These are phyloP conservation scores for Fagus crenata DNA, from an alignment of 306 rosid genomes.

Conservation along the genomic window DNA sequence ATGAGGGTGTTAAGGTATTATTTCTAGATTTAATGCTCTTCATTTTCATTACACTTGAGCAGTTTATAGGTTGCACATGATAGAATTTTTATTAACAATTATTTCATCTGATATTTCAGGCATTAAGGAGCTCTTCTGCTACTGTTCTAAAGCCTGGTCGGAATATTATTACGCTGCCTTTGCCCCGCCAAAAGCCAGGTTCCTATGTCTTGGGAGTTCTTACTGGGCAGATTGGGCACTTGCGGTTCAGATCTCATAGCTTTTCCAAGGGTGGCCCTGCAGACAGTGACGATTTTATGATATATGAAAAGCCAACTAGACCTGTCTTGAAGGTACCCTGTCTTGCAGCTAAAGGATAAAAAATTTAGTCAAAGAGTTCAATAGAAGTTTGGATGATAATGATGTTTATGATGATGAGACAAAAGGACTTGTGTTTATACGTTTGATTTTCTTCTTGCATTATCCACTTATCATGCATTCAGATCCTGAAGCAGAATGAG, in stretches of 20 bases:
- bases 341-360: constrained; percentile 26
- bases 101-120: constrained; percentile 52
- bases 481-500: constrained; percentile 13
- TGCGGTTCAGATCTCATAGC: constrained; percentile 91
- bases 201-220: constrained; percentile 96
- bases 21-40: constrained; percentile 27
- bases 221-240: constrained; percentile 90
- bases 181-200: constrained; percentile 98
- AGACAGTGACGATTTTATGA: constrained; percentile 90
- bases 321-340: constrained; percentile 86
- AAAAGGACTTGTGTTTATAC: neutral
- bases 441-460: constrained; percentile 14
- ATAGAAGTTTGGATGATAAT: constrained; percentile 1
- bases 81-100: constrained; percentile 23
- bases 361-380: constrained; percentile 15
- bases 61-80: constrained; percentile 22
- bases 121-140: constrained; percentile 69
- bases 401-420: neutral
- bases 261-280: constrained; percentile 95
- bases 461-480: constrained; percentile 24
- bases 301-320: constrained; percentile 92
- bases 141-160: constrained; percentile 88
- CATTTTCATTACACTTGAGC: constrained; percentile 24
- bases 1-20: constrained; percentile 90
- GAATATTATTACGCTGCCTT: constrained; percentile 77